phyloP scores from a whole-genome alignment of 345 rosid genomes.

The Erucastrum elatum region DNA sequence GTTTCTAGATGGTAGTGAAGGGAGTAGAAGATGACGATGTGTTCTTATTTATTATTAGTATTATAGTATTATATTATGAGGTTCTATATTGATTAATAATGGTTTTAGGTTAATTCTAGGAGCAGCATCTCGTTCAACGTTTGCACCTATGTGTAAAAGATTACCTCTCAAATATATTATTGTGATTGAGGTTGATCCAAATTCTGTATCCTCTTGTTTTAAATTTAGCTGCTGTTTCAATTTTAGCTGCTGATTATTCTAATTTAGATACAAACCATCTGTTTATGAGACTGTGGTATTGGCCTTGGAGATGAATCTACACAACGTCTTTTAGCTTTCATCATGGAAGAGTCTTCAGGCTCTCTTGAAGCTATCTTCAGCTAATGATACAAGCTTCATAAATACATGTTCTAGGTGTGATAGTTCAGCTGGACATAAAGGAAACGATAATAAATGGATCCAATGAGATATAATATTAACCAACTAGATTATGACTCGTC shows the following conservation, averaged over 20 bases:
- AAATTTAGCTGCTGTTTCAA: background rate
- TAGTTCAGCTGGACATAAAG: no score
- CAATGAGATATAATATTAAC: no score
- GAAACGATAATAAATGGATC: no score
- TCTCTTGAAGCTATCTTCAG: no score
- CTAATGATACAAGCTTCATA: no score
- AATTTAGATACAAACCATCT: background rate
- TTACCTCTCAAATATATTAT: background rate
- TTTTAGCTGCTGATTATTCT: background rate
- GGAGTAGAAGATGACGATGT: conserved; percentile 10
- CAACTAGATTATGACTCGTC: no score
- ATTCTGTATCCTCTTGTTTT: no score
- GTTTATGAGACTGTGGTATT: background rate
- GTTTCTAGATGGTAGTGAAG: conserved; percentile 4
- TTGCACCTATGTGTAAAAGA: background rate
- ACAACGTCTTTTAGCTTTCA: no score
- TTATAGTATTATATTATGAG: background rate
- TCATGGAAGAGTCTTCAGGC: no score
- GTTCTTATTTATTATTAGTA: background rate
- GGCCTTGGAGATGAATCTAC: background rate
- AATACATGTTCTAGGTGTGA: no score
- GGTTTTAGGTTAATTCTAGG: conserved; percentile 13
- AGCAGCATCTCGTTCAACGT: background rate
- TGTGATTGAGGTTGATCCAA: background rate
- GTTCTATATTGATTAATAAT: background rate